Base-by-base conservation (phyloP, 805 yeast species). In the Metschnikowia proteae region DNA sequence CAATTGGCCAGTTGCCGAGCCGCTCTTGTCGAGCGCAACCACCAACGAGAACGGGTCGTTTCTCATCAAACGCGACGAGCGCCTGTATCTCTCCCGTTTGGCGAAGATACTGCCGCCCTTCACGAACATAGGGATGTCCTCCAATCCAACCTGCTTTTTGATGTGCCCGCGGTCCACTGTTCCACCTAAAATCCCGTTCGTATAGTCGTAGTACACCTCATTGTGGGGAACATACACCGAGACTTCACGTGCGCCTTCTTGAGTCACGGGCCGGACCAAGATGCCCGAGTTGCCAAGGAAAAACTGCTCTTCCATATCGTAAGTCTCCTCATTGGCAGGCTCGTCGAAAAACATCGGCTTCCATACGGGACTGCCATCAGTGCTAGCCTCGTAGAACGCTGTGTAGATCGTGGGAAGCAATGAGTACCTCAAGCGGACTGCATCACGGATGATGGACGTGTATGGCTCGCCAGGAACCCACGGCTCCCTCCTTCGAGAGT, bases 401-500 rank as follows among this genome's bases (percentile, higher is more conserved):
- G 96, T 90, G 64, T 94, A 94, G 43, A 88, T 66, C 5, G 84
- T 74, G 0, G 98, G 96, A 43, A 92, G 70, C 44, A 94, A 69
- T 17, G 76, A 66, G 66, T 94, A 94, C 51, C 99, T 76, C 55
- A 88, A 71, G 46, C 70, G 74, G 6, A 94, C 75, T 0, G 96
- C 84, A 40, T 86, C 84, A 51, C 86, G 77, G 49, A 91, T 84
- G 23, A 78, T 63, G 0, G 80, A 67, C 6, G 84, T 80, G 56
- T 81, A 81, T 2, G 92, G 91, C 29, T 84, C 95, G 6, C 87
- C 86, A 1, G 86, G 75, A 40, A 92, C 64, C 84, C 89, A 92
- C 1, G 99, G 99, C 64, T 94, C 99, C 53, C 97, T 80, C 67
- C 98, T 82, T 60, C 85, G 76, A 0, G 97, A 76, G 65, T 94